Conservation (phyloP, 345 rosid genomes). For the Citrus glauca region DNA sequence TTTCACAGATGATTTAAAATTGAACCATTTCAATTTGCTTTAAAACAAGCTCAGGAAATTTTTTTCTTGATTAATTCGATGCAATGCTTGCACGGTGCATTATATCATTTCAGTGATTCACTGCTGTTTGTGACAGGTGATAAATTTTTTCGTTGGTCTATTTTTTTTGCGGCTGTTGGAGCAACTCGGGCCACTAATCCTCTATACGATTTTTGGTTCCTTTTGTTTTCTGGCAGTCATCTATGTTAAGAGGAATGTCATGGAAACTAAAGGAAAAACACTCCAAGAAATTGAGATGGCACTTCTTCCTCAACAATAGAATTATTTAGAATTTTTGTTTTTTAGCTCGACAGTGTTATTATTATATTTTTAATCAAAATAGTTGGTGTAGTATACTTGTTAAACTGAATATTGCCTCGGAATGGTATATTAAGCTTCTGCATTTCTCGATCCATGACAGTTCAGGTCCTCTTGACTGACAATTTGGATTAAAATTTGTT, state of each 20-base stretch:
- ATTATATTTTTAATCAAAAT: no score
- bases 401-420: background rate
- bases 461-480: no score
- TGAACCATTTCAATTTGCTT: background rate
- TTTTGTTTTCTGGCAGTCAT: constrained; percentile 69
- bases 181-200: constrained; percentile 63
- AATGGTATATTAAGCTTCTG: background rate
- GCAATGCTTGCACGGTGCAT: background rate
- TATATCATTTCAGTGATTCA: constrained; percentile 1
- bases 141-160: constrained; percentile 89
- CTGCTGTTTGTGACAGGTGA: constrained; percentile 44
- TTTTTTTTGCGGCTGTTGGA: constrained; percentile 77
- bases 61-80: background rate
- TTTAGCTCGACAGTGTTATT: background rate
- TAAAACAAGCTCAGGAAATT: background rate
- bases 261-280: constrained; percentile 90
- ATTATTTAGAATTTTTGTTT: background rate
- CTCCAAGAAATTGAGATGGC: constrained; percentile 91
- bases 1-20: background rate
- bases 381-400: background rate
- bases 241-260: constrained; percentile 69
- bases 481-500: no score
- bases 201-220: constrained; percentile 60
- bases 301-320: constrained; percentile 53
- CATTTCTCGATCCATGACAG: background rate